Evolutionary conservation across 2,329 filamentous ascomycete genomes (phyloP).

Genomic region (Paecilomyces formosus): DNA sequence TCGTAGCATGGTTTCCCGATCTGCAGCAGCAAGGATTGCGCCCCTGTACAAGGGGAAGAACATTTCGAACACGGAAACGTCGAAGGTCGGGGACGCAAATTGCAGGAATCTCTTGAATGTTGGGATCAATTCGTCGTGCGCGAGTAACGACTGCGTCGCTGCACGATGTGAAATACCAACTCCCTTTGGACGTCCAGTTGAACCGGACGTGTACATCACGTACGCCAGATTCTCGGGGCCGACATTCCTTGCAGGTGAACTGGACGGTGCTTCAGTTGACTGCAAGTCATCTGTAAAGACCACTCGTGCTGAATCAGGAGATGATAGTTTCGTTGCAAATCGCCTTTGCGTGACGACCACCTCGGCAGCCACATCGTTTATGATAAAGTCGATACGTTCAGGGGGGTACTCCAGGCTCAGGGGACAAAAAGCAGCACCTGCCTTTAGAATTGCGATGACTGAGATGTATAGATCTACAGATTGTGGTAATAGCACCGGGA

Average conservation of each 20-base stretch:
- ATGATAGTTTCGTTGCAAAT: conserved; percentile 14
- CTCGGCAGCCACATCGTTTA: conserved; percentile 64
- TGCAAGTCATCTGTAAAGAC: conserved; percentile 16
- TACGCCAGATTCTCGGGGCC: conserved; percentile 56
- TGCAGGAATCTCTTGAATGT: conserved; percentile 73
- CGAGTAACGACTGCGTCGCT: conserved; percentile 72
- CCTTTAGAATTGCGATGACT: conserved; percentile 69
- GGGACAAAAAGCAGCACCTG: conserved; percentile 79
- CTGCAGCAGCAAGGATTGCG: conserved; percentile 63
- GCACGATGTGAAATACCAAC: conserved; percentile 75
- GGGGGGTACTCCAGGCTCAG: conserved; percentile 68
- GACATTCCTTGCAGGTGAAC: conserved; percentile 2
- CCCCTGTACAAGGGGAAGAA: conserved; percentile 79
- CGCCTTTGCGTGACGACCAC: conserved; percentile 56
- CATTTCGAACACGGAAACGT: conserved; percentile 91
- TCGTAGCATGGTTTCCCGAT: conserved; percentile 62
- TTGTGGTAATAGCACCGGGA: conserved; percentile 74
- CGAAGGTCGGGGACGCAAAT: conserved; percentile 87
- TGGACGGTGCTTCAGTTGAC: not conserved
- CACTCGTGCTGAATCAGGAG: conserved; percentile 12
- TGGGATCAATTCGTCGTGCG: conserved; percentile 73
- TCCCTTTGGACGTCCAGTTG: conserved; percentile 82
- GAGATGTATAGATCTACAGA: conserved; percentile 70
- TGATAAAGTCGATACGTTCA: conserved; percentile 72
- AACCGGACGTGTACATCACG: conserved; percentile 89